A percentile compares a stretch with the other conserved stretches of the same genome.
Conservation (phyloP, 805 yeast species). For the Metschnikowia cerradonensis region DNA sequence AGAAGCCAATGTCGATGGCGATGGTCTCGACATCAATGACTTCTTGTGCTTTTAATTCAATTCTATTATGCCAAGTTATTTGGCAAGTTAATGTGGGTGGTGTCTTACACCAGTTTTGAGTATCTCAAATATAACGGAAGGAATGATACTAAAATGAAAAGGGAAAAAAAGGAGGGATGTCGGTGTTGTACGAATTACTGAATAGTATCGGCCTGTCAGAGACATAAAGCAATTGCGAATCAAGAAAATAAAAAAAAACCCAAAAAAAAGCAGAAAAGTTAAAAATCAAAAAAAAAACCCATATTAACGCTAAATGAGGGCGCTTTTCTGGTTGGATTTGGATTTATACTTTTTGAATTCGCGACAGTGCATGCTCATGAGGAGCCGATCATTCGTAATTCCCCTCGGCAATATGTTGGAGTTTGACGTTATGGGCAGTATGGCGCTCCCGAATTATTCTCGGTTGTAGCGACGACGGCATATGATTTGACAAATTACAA, state of each 20-base stretch:
- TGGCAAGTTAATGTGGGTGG: constrained; percentile 12
- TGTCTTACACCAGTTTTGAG: constrained; percentile 8
- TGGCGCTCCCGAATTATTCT: constrained; percentile 1
- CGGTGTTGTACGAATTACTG: not conserved
- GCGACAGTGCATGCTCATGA: not conserved
- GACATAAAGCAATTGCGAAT: not conserved
- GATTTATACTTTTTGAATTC: not conserved
- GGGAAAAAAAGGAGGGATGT: not conserved
- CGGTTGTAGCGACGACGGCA: constrained; percentile 14
- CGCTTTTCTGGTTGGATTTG: constrained; percentile 6
- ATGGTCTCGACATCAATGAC: constrained; percentile 27
- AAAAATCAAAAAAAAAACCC: constrained; percentile 7
- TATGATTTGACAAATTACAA: not conserved
- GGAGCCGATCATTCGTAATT: not conserved
- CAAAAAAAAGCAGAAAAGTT: constrained; percentile 10
- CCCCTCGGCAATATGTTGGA: not conserved
- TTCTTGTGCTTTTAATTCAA: constrained; percentile 27
- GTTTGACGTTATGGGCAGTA: not conserved
- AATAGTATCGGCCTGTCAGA: not conserved
- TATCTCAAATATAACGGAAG: constrained; percentile 3
- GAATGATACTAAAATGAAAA: constrained; percentile 6
- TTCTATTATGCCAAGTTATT: constrained; percentile 10
- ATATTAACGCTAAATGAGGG: constrained; percentile 6
- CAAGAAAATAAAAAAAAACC: constrained; percentile 15
- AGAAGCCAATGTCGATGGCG: constrained; percentile 13